phyloP scores from a whole-genome alignment of 371 early-diverging fungal genomes.

The Actinomucor elegans region DNA sequence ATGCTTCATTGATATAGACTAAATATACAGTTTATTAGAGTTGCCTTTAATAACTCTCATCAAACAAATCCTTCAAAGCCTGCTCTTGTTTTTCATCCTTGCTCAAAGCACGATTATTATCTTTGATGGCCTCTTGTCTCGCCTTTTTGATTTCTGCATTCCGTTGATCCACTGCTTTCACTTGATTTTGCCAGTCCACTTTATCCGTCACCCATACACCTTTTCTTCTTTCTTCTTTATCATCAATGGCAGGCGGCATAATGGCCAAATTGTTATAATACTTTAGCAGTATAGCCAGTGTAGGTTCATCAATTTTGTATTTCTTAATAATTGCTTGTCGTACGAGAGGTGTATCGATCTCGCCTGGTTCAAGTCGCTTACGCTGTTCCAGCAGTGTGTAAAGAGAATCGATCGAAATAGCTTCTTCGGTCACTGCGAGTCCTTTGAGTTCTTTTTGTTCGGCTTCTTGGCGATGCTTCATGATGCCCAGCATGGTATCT shows the following conservation, averaged over 20 bases:
- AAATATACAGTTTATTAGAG: too few species aligned
- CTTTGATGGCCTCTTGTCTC: constrained; percentile 24
- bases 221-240: constrained; percentile 30
- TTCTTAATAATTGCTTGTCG: constrained; percentile 19
- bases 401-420: constrained; percentile 31
- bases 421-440: constrained; percentile 6
- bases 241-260: constrained; percentile 34
- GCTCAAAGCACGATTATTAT: constrained; percentile 10
- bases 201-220: constrained; percentile 42
- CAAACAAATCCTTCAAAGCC: constrained; percentile 29
- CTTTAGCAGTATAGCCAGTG: constrained; percentile 28
- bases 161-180: constrained; percentile 18
- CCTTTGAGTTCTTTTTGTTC: constrained; percentile 22
- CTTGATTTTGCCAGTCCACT: constrained; percentile 27
- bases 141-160: constrained; percentile 20
- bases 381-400: constrained; percentile 37
- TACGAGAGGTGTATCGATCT: constrained; percentile 20
- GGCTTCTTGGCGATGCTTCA: constrained; percentile 32
- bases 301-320: constrained; percentile 29
- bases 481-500: constrained; percentile 44
- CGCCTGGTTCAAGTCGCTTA: constrained; percentile 34
- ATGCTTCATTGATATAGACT: too few species aligned
- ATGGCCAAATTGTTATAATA: constrained; percentile 44
- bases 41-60: constrained; percentile 22
- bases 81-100: constrained; percentile 13